Percentiles rank a stretch among this genome's conserved stretches.
These are phyloP conservation scores for Physcia stellaris DNA, from an alignment of 495 filamentous ascomycete genomes.

Conservation along the genomic window DNA sequence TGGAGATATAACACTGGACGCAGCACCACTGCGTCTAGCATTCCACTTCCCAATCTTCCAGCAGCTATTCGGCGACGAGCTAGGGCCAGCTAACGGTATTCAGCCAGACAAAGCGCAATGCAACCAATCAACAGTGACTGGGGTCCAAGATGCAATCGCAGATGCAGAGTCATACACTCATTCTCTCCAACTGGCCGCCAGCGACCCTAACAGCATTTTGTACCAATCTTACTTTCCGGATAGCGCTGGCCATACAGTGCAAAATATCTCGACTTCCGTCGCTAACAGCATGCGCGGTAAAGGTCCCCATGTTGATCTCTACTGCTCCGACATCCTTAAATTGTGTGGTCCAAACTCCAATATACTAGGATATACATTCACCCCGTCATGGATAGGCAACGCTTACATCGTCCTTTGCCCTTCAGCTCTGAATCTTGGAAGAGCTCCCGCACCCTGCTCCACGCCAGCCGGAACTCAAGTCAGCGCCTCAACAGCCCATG, in stretches of 20 bases:
- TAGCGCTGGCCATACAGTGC: neutral
- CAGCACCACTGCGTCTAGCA: neutral
- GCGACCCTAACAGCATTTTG: neutral
- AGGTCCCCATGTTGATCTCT: slow-evolving; percentile 1
- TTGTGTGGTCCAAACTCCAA: slow-evolving; percentile 1
- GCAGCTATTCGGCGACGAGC: neutral
- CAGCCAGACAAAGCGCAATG: neutral
- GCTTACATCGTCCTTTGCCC: slow-evolving; percentile 4
- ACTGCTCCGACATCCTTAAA: neutral
- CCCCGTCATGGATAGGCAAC: slow-evolving; percentile 4
- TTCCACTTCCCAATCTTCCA: slow-evolving; percentile 1
- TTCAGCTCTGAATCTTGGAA: neutral
- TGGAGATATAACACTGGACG: neutral
- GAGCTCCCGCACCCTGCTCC: slow-evolving; percentile 4
- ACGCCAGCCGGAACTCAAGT: neutral
- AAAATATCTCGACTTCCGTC: neutral
- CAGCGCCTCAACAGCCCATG: slow-evolving; percentile 2
- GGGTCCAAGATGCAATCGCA: slow-evolving; percentile 1
- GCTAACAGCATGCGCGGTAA: slow-evolving; percentile 1
- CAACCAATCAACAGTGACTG: neutral
- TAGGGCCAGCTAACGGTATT: neutral
- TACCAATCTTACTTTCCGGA: slow-evolving; percentile 1
- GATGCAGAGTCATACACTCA: slow-evolving; percentile 6
- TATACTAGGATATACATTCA: slow-evolving; percentile 6
- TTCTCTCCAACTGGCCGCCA: neutral